Evolutionary conservation across 495 filamentous ascomycete species (phyloP), one percentile per base, ranked within the genome.

Genomic region (Usnea hakonensis): DNA sequence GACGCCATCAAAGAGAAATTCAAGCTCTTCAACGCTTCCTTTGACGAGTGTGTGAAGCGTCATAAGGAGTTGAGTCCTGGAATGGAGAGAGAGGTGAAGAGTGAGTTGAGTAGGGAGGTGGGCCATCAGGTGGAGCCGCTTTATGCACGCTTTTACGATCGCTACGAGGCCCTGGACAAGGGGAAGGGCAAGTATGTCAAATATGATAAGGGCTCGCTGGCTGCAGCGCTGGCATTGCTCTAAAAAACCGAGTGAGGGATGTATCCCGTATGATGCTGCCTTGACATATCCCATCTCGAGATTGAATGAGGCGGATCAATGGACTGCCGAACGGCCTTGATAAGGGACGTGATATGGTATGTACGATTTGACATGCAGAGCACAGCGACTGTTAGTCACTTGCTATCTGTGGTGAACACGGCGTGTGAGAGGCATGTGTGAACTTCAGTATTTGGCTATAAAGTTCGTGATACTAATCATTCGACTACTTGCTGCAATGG

Each of bases 1-100:
- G 94, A 97, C 69, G 87, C 85, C 16, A 93, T 97, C 73, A 99
- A 97, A 74, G 88, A 91, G 70, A 97, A 97, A 73, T 97, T 96
- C 74, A 85, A 86, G 67, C 82, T 85, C 30, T 99, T 99, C 79
- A 99, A 99, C 71, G 74, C 81, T 10, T 86, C 78, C 65, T 97
- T 99, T 68, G 95, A 99, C 54, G 91, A 95, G 11, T 78, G 96
- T 72, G 83, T 95, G 10, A 65, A 80, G 37, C 84, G 83, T 61
- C 95, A 97, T 74, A 94, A 91, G 73, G 73, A 77, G 35, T 83
- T 87, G 66, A 84, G 79, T 65, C 93, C 93, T 84, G 74, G 74
- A 50, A 77, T 82, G 74, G 94, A 99, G 75, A 80, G 86, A 35
- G 94, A 97, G 72, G 92, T 99, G 48, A 79, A 89, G 55, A 78